Percentiles rank a stretch among this genome's conserved stretches.
Evolutionary conservation across 2,329 filamentous ascomycete species (phyloP).

Genomic region (Seiridium cupressi): DNA sequence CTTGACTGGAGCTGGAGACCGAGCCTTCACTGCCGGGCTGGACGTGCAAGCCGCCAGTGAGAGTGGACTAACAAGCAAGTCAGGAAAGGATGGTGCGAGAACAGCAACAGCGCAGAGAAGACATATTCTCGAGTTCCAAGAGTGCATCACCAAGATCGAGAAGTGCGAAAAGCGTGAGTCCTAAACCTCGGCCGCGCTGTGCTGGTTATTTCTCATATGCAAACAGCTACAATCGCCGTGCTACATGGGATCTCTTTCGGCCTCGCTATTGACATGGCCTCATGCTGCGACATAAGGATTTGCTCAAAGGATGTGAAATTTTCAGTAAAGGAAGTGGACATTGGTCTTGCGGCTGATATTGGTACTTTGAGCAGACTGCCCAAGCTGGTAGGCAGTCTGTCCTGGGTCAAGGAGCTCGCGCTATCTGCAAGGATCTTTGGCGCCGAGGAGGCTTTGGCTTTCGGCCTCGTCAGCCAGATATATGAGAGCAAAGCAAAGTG

Average conservation of each 20-base stretch:
- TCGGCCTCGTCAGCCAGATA: slow-evolving; percentile 69
- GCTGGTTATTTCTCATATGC: slow-evolving; percentile 2
- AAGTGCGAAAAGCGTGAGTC: slow-evolving; percentile 80
- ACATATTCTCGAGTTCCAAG: slow-evolving; percentile 78
- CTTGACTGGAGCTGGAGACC: slow-evolving; percentile 76
- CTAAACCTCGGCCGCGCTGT: not conserved
- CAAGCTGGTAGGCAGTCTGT: slow-evolving; percentile 67
- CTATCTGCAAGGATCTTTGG: slow-evolving; percentile 69
- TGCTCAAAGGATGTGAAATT: slow-evolving; percentile 59
- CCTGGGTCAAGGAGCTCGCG: slow-evolving; percentile 79
- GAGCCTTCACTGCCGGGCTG: slow-evolving; percentile 82
- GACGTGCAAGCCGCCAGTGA: slow-evolving; percentile 73
- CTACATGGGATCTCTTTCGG: slow-evolving; percentile 78
- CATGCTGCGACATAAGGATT: slow-evolving; percentile 69
- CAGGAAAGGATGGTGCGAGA: slow-evolving; percentile 58
- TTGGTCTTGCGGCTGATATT: slow-evolving; percentile 77
- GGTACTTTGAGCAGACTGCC: slow-evolving; percentile 73
- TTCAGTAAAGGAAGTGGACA: slow-evolving; percentile 79
- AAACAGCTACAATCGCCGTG: slow-evolving; percentile 72
- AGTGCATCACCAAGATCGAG: slow-evolving; percentile 72
- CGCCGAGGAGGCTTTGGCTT: slow-evolving; percentile 65
- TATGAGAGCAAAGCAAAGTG: slow-evolving; percentile 40
- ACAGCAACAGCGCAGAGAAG: slow-evolving; percentile 61
- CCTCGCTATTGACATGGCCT: slow-evolving; percentile 72
- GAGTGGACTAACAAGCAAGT: slow-evolving; percentile 40